Evolutionary conservation across 495 filamentous ascomycete genomes (phyloP).

Genomic region (Penicillium longicatenatum): DNA sequence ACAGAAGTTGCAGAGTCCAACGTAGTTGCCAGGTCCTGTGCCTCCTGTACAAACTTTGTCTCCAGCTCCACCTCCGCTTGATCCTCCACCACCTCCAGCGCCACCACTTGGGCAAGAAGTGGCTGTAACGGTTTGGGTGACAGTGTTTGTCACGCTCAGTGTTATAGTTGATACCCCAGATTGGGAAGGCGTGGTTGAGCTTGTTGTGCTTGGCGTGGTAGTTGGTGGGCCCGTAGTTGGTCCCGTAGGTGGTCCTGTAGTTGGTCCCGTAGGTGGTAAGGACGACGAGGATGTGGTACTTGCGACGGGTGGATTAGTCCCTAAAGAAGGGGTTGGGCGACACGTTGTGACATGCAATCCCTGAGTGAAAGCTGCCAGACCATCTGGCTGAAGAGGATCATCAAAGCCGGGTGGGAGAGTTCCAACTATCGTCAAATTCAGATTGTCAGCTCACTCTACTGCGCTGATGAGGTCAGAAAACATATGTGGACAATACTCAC

Average conservation of each 20-base stretch:
- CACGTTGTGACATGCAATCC: slow-evolving; percentile 52
- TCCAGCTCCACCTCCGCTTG: background rate
- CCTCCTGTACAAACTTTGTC: slow-evolving; percentile 34
- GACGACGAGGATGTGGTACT: slow-evolving; percentile 16
- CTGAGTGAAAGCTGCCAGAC: slow-evolving; percentile 39
- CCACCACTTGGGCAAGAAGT: slow-evolving; percentile 10
- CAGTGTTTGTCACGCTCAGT: slow-evolving; percentile 7
- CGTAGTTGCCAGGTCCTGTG: slow-evolving; percentile 42
- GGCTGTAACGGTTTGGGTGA: slow-evolving; percentile 7
- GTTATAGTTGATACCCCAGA: slow-evolving; percentile 6
- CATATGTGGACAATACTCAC: slow-evolving; percentile 8
- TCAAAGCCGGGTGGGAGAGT: slow-evolving; percentile 43
- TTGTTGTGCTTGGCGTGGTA: slow-evolving; percentile 12
- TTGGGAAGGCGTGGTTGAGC: slow-evolving; percentile 13
- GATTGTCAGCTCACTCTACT: background rate
- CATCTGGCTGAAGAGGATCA: slow-evolving; percentile 45
- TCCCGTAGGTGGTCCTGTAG: slow-evolving; percentile 13
- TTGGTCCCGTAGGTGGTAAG: slow-evolving; percentile 1
- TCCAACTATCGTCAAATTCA: slow-evolving; percentile 31
- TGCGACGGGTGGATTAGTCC: slow-evolving; percentile 27
- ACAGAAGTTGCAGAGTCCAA: slow-evolving; percentile 43
- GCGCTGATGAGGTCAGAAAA: background rate
- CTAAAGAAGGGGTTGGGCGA: slow-evolving; percentile 43
- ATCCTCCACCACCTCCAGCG: background rate
- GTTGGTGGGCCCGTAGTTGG: slow-evolving; percentile 15